These are phyloP conservation scores for Sungouiella thailandica DNA, from an alignment of 805 yeast genomes.

Conservation along the genomic window DNA sequence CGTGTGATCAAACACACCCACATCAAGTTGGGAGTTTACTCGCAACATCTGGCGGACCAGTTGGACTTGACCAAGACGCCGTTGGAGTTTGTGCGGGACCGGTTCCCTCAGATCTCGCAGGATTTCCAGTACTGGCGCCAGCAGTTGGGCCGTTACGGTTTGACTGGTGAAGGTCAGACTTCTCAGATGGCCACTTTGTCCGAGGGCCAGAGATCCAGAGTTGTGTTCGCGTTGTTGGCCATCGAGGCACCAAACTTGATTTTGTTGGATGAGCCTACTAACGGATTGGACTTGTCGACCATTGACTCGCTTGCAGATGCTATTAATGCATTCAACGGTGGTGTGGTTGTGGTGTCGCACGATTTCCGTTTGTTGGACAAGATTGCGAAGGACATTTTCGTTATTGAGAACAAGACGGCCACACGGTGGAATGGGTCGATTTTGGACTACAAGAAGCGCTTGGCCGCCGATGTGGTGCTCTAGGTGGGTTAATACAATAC, in stretches of 20 bases:
- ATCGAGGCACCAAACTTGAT: conserved; percentile 92
- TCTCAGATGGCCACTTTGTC: conserved; percentile 97
- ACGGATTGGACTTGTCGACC: conserved; percentile 97
- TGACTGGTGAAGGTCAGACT: conserved; percentile 98
- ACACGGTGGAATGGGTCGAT: conserved; percentile 95
- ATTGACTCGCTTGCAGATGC: conserved; percentile 98
- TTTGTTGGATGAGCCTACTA: conserved; percentile 97
- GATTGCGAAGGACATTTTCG: conserved; percentile 95
- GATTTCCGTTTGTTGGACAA: conserved; percentile 97
- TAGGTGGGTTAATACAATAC: conserved; percentile 12
- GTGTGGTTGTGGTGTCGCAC: conserved; percentile 97
- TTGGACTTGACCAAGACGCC: conserved; percentile 93
- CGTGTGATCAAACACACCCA: conserved; percentile 97
- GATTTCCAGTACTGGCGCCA: conserved; percentile 99
- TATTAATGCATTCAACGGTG: conserved; percentile 90
- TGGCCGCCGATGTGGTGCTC: conserved; percentile 86
- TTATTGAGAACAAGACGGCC: conserved; percentile 92
- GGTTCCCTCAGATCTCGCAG: conserved; percentile 83
- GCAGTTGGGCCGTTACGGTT: conserved; percentile 96
- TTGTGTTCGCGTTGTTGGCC: conserved; percentile 93
- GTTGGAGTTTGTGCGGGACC: conserved; percentile 93
- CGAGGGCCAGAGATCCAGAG: conserved; percentile 99
- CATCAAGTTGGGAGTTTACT: conserved; percentile 96
- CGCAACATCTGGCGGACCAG: conserved; percentile 98
- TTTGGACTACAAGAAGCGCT: conserved; percentile 85